Evolutionary conservation across 2,329 filamentous ascomycete species (phyloP), one percentile per base, ranked within the genome.

Genomic region (Talaromyces islandicus): DNA sequence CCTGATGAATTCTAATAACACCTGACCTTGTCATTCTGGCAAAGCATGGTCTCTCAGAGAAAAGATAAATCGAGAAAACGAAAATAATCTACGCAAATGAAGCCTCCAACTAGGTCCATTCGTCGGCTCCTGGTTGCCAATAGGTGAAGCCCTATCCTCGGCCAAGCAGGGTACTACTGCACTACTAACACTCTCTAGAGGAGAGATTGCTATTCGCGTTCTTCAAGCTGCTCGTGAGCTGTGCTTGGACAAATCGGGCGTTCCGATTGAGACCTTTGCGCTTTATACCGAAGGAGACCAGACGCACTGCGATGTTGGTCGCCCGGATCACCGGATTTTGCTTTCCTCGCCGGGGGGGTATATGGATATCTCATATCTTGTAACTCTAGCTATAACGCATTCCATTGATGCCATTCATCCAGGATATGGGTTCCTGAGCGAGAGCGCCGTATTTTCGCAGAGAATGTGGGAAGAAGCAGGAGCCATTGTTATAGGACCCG

Each of bases 141-240:
- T 64, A 80, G 80, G 81, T 81, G 17, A 38, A 38, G 21, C 57
- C 7, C 11, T 17, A 52, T 29, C 48, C 43, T 38, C 56, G 35
- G 17, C 21, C 29, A 19, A 52, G 7, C 48, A 29, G 30, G 30
- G n/a, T 21, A 25, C 10, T 29, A 54, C 57, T 54, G 12, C 32
- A 17, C 27, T 35, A 21, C 19, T 55, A 30, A 55, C 53, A 35
- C 24, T 29, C n/a, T n/a, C 32, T 57, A 85, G 84, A 74, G 86
- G 85, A 59, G 86, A 88, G 70, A 87, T 88, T 56, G 85, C 85
- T 58, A 80, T 83, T 2, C 79, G 85, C 12, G 85, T 88, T 54
- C 74, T 87, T 35, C 79, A 81, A 30, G 79, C 85, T 59, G 83
- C 82, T n/a, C 77, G 83, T 46, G 85, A 88, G 70, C 74, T 87